phyloP scores from a whole-genome alignment of 306 rosid species.

The Luffa aegyptiaca region DNA sequence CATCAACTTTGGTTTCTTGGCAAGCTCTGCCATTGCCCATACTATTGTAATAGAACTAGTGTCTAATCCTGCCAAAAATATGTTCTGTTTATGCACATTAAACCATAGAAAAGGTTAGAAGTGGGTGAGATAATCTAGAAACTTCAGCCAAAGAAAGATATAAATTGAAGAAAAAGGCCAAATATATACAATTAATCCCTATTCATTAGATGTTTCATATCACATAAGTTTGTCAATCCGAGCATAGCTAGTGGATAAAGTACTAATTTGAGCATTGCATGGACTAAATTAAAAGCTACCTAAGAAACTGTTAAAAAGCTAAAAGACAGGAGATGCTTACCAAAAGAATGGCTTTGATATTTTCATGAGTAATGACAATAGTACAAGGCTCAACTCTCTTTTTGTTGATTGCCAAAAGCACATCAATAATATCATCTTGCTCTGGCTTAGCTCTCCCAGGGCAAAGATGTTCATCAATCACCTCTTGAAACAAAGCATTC shows the following conservation, averaged over 20 bases:
- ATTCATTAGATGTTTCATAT: too few species aligned
- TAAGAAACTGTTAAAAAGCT: too few species aligned
- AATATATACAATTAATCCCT: too few species aligned
- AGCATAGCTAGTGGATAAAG: too few species aligned
- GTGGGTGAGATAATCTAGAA: not conserved
- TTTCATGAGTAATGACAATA: not conserved
- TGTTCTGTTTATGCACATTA: conserved; percentile 10
- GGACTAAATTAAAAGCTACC: too few species aligned
- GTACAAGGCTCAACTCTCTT: not conserved
- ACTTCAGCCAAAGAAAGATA: not conserved
- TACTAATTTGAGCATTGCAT: too few species aligned
- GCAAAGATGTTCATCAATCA: conserved; percentile 21
- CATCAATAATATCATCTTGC: conserved; percentile 23
- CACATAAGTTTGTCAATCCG: too few species aligned
- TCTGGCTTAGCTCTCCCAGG: not conserved
- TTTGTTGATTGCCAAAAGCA: conserved; percentile 9
- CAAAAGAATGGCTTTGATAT: conserved; percentile 32
- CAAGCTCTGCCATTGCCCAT: conserved; percentile 33
- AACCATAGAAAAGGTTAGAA: not conserved
- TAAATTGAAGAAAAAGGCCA: too few species aligned
- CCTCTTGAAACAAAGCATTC: conserved; percentile 30
- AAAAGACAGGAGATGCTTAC: conserved; percentile 3
- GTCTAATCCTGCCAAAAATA: conserved; percentile 27
- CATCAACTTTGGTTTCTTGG: conserved; percentile 20
- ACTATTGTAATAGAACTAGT: conserved; percentile 19